Base-by-base conservation (phyloP, 192 early-diverging fungal species). In the Obelidium mucronatum region DNA sequence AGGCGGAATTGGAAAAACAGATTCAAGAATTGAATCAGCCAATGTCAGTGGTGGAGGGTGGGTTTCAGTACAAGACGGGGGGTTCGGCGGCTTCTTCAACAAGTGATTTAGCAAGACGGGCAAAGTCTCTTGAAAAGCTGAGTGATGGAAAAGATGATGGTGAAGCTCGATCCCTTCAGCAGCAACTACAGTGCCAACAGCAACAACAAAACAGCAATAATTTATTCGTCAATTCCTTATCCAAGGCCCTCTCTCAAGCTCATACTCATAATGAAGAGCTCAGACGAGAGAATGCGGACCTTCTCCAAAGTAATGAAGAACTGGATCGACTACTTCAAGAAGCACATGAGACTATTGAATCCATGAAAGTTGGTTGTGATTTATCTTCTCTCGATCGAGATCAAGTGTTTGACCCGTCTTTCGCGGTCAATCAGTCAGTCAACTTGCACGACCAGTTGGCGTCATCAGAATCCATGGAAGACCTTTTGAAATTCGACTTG, bases 301-400 rank as follows among this genome's bases (percentile, higher is more conserved):
- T 72, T 15, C 31, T 17, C 11, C 53, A 72, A 34, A 72, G 40
- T 35, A 40, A 31, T 19, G 30, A 28, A 13, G 69, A 72, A 15
- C 69, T 72, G 36, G 51, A 54, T 11, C 22, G 69, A 31, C 52
- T 72, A 5, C 55, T 72, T 13, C 51, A n/a, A 58, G 69, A 72
- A 72, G 69, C 69, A 31, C 54, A 72, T 54, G 69, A 72, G 58
- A 58, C 54, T 19, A 72, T 72, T 31, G 69, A 72, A 37, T 33
- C 69, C 2, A 28, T 72, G 30, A 72, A 37, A 58, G 19, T 34
- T 5, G 62, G 62, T 5, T 64, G 62, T 36, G 62, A 64, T 37
- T 13, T 64, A 19, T 64, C 55, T 31, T 58, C 55, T 0, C 24
- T 58, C 24, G 55, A 58, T 24, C 55, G 55, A 8, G 55, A 22